A percentile compares a stretch with the other conserved stretches of the same genome.
Conservation (phyloP, 1,284 basidiomycete genomes). For the Trichosporon sp. region DNA sequence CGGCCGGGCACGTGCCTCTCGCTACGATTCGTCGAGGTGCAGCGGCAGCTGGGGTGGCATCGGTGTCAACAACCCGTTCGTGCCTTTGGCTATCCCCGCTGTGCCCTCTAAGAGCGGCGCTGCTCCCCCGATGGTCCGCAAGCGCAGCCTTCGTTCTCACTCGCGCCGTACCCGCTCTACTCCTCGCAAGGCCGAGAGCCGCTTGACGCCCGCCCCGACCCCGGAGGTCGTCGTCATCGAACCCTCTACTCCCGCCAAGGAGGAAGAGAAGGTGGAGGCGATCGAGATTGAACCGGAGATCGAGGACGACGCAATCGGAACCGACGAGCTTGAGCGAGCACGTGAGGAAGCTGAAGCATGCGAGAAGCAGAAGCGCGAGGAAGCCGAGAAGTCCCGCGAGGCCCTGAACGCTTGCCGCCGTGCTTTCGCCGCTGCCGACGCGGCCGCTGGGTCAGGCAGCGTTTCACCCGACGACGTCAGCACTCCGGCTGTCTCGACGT, state of each 20-base stretch:
- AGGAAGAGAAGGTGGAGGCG: conserved; percentile 27
- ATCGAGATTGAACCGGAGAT: conserved; percentile 4
- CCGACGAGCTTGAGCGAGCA: conserved; percentile 48
- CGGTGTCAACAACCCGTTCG: conserved; percentile 42
- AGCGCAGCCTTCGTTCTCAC: conserved; percentile 29
- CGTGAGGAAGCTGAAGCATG: conserved; percentile 45
- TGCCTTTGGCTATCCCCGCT: conserved; percentile 28
- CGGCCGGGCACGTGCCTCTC: conserved; percentile 26
- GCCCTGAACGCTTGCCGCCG: conserved; percentile 46
- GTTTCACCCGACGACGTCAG: conserved; percentile 23
- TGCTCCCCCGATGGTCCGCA: conserved; percentile 28
- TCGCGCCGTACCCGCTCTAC: conserved; percentile 27
- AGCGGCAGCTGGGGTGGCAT: conserved; percentile 48
- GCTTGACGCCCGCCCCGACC: conserved; percentile 24
- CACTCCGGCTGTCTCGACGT: conserved; percentile 15
- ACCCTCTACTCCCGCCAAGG: background rate
- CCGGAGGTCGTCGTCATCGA: conserved; percentile 24
- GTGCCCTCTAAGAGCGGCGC: conserved; percentile 16
- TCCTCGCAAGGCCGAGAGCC: conserved; percentile 26
- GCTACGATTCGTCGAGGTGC: conserved; percentile 25
- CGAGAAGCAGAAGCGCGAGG: conserved; percentile 45
- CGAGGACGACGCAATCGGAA: conserved; percentile 43
- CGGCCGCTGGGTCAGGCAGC: conserved; percentile 21
- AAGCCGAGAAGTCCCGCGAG: conserved; percentile 41
- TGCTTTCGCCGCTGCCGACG: conserved; percentile 30